These are phyloP conservation scores for Xenoacremonium recifei DNA, from an alignment of 2,329 filamentous ascomycete genomes.

Conservation along the genomic window DNA sequence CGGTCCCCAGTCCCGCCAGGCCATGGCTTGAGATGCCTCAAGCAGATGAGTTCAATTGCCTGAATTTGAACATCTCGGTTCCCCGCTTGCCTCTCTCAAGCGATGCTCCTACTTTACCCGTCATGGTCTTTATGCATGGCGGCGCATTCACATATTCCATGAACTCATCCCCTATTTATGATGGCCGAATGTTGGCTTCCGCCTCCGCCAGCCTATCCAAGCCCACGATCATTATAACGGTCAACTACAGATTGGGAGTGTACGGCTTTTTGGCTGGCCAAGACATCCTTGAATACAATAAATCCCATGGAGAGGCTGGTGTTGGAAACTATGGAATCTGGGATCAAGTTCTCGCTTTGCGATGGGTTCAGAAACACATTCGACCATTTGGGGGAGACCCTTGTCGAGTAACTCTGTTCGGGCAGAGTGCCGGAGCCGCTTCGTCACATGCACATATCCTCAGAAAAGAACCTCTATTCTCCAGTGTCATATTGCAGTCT, in stretches of 20 bases:
- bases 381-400: conserved; percentile 7
- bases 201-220: neutral
- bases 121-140: conserved; percentile 14
- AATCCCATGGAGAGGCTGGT: conserved; percentile 4
- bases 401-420: conserved; percentile 3
- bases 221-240: conserved; percentile 5
- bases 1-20: conserved; percentile 4
- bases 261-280: conserved; percentile 11
- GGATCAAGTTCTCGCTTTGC: conserved; percentile 11
- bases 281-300: conserved; percentile 7
- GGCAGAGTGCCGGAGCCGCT: neutral
- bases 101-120: neutral
- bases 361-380: conserved; percentile 8
- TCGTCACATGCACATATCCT: conserved; percentile 1
- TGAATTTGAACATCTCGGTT: conserved; percentile 3
- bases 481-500: conserved; percentile 7
- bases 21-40: conserved; percentile 6
- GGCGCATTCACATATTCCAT: conserved; percentile 11
- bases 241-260: conserved; percentile 9
- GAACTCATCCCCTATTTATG: conserved; percentile 7
- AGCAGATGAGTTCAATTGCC: conserved; percentile 2
- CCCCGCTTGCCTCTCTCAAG: neutral
- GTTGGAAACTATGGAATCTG: conserved; percentile 9
- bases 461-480: conserved; percentile 7
- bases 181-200: conserved; percentile 6